These are phyloP conservation scores for Magnolia changhungtana DNA, from an alignment of 164 flowering plant genomes.

Conservation along the genomic window DNA sequence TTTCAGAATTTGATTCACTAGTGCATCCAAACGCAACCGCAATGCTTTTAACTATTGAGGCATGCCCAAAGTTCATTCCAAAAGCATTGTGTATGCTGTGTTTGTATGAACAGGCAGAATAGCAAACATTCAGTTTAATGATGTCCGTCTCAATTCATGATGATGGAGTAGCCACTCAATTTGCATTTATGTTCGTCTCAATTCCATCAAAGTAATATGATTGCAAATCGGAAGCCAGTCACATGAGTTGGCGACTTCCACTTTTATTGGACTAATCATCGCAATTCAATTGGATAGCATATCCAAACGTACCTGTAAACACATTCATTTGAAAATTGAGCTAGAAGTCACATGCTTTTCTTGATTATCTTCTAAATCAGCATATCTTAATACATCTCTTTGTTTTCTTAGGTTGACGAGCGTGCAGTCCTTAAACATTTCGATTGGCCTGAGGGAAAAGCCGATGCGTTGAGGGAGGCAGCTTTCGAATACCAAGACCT, in stretches of 20 bases:
- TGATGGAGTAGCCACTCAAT: not conserved
- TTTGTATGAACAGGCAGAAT: not conserved
- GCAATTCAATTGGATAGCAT: not conserved
- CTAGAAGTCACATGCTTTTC: not conserved
- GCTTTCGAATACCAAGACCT: slow-evolving; percentile 92
- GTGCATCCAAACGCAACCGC: no score
- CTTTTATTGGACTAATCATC: not conserved
- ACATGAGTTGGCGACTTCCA: not conserved
- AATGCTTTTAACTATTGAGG: no score
- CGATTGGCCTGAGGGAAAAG: slow-evolving; percentile 99
- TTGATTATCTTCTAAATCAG: not conserved
- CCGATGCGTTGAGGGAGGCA: slow-evolving; percentile 96
- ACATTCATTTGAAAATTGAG: not conserved
- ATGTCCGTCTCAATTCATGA: not conserved
- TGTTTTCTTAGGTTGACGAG: slow-evolving; percentile 72
- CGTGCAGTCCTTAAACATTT: slow-evolving; percentile 97
- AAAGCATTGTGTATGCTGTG: not conserved
- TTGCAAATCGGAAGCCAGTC: not conserved
- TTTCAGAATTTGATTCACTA: no score
- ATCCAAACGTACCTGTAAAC: not conserved
- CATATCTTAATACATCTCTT: not conserved
- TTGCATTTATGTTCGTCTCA: no score
- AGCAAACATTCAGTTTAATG: not conserved
- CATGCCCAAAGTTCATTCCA: no score
- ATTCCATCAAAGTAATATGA: no score